Evolutionary conservation across 805 yeast genomes (phyloP), one percentile per base, ranked within the genome.

Genomic region (Pichia exigua): DNA sequence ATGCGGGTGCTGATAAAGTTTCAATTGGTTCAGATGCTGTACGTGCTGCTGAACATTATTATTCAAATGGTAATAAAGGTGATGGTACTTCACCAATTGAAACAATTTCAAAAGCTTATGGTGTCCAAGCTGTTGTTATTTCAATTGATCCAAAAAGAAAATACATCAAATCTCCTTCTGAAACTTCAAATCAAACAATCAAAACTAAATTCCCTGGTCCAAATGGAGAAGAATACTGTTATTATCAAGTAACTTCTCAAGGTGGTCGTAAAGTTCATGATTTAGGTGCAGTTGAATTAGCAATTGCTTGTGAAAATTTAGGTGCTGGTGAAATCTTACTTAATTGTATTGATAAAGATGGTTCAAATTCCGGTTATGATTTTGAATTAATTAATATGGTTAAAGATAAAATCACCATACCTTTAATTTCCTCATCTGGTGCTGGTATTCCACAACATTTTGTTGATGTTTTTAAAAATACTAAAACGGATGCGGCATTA

Each of bases 11-110:
- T 17, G 99, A 94, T 69, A 94, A 94, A 65, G 95, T 94, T 7
- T 87, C 96, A 45, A 94, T 94, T 63, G 99, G 99, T n/a, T 80
- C 95, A 10, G 99, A 94, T 70, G 96, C 99, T 0, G 99, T 94
- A 1, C 67, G 70, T 47, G 95, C 96, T 32, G 98, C 98, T 4
- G 96, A 90, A 65, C 73, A 79, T 40, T 94, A 73, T 67, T 87
- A 85, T 67, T 77, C 73, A 0, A 73, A 73, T 46, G 85, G 83
- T 42, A 68, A 71, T 26, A 67, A 64, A 35, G 81, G 84, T 45
- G 76, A 78, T 44, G 99, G 99, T 0, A 75, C 71, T 2, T 76
- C 95, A 0, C 96, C 99, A 24, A 92, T 94, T 58, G 99, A 94
- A 69, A 85, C 95, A 0, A 94, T 94, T 27, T 88, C 97, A 1